Base-by-base conservation (phyloP, 1,284 basidiomycete genomes). In the Meripilus lineatus region DNA sequence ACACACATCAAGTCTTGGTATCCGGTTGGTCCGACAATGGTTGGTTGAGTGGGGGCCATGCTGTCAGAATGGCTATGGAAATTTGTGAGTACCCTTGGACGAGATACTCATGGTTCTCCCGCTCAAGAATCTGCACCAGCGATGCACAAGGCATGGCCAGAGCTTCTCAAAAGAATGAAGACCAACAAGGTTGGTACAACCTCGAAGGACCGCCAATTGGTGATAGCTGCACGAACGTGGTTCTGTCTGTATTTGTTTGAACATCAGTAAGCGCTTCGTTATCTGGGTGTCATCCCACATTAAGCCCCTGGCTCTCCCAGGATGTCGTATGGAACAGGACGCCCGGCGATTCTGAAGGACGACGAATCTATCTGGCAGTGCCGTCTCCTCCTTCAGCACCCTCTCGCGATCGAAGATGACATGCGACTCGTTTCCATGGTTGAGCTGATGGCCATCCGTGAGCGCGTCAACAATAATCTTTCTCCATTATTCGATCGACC, bases 371-470 rank as follows among this genome's bases (percentile, higher is more conserved):
- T 95, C 47, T 77, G 75, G 56, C 79, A 89, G 46, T 90, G 89
- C 50, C 81, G 87, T 34, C 67, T 84, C 26, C 72, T 93, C n/a
- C 69, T 95, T 20, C 81, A 85, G 52, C 92, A 95, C 59, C 93
- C 93, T 13, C 69, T 94, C 17, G 80, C 89, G 5, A 89, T 93
- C 52, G 85, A 91, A 53, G 92, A 94, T 50, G 93, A 96, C 56
- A 93, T 91, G 76, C 82, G 93, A 34, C 78, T 96, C n/a, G 89
- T 95, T 15, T 93, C 92, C 5, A 94, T 90, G 1, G 88, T 93
- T 17, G 89, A 90, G 56, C 72, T 90, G 42, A 87, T 89, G 77
- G 77, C 77, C n/a, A 79, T 89, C 50, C 79, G 88, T 40, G 87
- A 90, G 58, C 70, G 79, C 26, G 72, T 88, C 4, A 77, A 87